Base-by-base conservation (phyloP, 805 yeast species). In the Blastobotrys terrestris region DNA sequence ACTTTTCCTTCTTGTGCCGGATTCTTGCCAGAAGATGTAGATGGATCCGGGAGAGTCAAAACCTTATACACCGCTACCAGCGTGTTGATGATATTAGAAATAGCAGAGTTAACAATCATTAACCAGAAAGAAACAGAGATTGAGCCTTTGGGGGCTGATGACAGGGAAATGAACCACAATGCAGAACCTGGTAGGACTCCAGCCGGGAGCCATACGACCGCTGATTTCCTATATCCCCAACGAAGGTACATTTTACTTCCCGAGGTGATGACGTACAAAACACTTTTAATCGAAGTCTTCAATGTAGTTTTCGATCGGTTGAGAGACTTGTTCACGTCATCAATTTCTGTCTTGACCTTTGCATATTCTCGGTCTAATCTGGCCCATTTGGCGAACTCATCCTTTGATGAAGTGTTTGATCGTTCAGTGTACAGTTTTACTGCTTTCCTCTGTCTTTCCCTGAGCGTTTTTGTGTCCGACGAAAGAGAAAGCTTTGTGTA, bases 381-480 rank as follows among this genome's bases (percentile, higher is more conserved):
- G 1, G 97, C 95, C 98, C 98, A 94, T 63, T 80, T 84, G 26
- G 97, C 97, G 67, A 92, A 94, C 62, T 94, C 83, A 66, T 94
- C 97, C 67, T 92, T 97, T 1, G 97, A 92, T 52, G 88, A 80
- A 7, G 90, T 78, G 1, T 74, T 57, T 31, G 79, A 72, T 55
- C 89, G 77, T 60, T 83, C 80, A 13, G 71, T 73, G 58, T 78
- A 73, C 19, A 81, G 63, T 16, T 70, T 66, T 14, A 67, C 64
- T 48, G 83, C 77, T 56, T 85, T 78, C 6, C 63, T 59, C 51
- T 76, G 72, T 50, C 72, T 61, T 2, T 57, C 53, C 14, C 65
- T 61, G 21, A 77, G 61, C 40, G 65, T 58, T 14, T 63, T 54
- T 35, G 70, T 59, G 11, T 63, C 56, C 13, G 66, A 58, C 53